Conservation (phyloP, 2,329 filamentous ascomycete species). For the Rutstroemia sp. region DNA sequence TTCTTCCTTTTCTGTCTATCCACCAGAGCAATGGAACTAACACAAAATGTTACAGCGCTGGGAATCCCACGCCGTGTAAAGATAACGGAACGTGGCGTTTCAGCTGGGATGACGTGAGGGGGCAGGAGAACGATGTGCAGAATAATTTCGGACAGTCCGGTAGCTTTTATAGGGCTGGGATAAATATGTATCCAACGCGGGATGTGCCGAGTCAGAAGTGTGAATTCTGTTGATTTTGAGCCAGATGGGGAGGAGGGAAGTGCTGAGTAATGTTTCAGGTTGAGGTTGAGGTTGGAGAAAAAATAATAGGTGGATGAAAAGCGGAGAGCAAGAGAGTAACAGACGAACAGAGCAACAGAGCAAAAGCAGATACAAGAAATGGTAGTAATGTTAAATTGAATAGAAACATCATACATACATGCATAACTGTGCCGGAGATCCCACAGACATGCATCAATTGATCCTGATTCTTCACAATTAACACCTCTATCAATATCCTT, state of each 20-base stretch:
- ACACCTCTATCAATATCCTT: too few species aligned
- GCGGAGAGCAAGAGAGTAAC: too few species aligned
- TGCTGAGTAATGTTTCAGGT: background rate
- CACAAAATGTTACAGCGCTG: background rate
- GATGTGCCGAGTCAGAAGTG: conserved; percentile 14
- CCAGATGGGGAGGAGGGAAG: background rate
- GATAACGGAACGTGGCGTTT: conserved; percentile 19
- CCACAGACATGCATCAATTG: too few species aligned
- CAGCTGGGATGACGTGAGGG: conserved; percentile 15
- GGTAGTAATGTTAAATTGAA: too few species aligned
- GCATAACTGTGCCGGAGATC: too few species aligned
- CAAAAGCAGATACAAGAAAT: too few species aligned
- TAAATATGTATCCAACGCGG: conserved; percentile 17
- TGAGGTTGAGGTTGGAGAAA: background rate
- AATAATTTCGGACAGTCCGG: conserved; percentile 20
- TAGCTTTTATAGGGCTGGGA: conserved; percentile 1
- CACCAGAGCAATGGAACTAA: background rate
- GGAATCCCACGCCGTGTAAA: conserved; percentile 7
- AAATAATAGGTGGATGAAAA: too few species aligned
- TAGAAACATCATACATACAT: too few species aligned
- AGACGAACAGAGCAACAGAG: too few species aligned
- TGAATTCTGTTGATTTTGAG: conserved; percentile 16
- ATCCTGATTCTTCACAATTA: too few species aligned
- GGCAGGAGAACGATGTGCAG: conserved; percentile 16
- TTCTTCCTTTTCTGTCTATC: background rate